phyloP scores from a whole-genome alignment of 2,329 filamentous ascomycete species.

The Pyrenochaeta sp. region DNA sequence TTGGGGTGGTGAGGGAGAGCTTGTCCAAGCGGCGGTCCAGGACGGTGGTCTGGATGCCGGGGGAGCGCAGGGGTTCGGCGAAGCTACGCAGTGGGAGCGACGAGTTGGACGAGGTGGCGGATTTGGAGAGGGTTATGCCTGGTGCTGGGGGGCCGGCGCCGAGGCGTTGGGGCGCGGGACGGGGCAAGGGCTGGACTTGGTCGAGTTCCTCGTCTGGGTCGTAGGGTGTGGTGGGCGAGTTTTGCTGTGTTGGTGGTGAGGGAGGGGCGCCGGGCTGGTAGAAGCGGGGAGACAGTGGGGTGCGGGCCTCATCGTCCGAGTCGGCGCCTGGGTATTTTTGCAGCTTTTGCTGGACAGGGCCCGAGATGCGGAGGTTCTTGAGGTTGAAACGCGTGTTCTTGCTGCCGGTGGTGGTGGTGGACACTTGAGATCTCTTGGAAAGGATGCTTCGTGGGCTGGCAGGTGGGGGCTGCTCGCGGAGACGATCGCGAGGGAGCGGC shows the following conservation, averaged over 20 bases:
- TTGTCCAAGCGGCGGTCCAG: conserved; percentile 49
- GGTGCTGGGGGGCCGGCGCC: conserved; percentile 14
- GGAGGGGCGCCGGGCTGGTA: conserved; percentile 65
- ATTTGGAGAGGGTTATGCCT: conserved; percentile 16
- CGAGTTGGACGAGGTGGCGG: conserved; percentile 16
- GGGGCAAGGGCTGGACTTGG: conserved; percentile 47
- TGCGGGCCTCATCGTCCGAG: conserved; percentile 57
- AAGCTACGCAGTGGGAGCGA: conserved; percentile 49
- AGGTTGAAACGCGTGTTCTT: conserved; percentile 56
- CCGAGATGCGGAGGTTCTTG: conserved; percentile 66
- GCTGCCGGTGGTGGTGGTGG: conserved; percentile 49
- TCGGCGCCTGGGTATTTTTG: conserved; percentile 52
- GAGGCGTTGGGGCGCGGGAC: conserved; percentile 43
- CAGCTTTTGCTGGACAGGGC: conserved; percentile 53
- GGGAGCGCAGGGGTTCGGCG: conserved; percentile 33
- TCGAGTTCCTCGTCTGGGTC: conserved; percentile 47
- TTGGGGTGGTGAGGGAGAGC: conserved; percentile 56
- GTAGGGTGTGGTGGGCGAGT: conserved; percentile 40
- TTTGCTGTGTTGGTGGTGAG: conserved; percentile 56
- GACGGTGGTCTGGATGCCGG: conserved; percentile 55
- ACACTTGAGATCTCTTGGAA: conserved; percentile 44
- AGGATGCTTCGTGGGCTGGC: conserved; percentile 48
- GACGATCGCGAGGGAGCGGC: conserved; percentile 27
- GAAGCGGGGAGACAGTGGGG: conserved; percentile 65
- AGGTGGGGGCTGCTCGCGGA: conserved; percentile 27